A percentile compares a stretch with the other conserved stretches of the same genome.
Evolutionary conservation across 345 rosid species (phyloP).

Genomic region (Dipteronia dyeriana): DNA sequence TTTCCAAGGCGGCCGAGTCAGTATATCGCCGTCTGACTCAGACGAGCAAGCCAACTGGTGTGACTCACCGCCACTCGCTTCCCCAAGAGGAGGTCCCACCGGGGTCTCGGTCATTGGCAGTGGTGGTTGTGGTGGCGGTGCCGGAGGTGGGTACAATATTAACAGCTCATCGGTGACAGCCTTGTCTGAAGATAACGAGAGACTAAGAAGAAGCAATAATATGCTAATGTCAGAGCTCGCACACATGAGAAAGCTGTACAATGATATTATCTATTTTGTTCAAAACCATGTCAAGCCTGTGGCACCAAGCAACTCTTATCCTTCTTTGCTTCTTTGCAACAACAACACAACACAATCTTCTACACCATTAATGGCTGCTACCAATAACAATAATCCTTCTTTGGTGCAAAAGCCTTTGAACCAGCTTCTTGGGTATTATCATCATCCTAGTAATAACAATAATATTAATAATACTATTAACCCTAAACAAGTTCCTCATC

Average conservation of each 20-base stretch:
- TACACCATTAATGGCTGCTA: slow-evolving; percentile 29
- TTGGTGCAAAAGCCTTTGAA: slow-evolving; percentile 46
- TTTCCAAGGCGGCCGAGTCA: slow-evolving; percentile 50
- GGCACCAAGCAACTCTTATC: slow-evolving; percentile 56
- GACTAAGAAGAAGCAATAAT: slow-evolving; percentile 73
- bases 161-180: slow-evolving; percentile 48
- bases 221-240: slow-evolving; percentile 81
- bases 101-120: slow-evolving; percentile 20
- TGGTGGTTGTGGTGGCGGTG: slow-evolving; percentile 4
- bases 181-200: slow-evolving; percentile 78
- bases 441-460: slow-evolving; percentile 22
- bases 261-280: slow-evolving; percentile 86
- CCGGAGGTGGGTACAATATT: slow-evolving; percentile 23
- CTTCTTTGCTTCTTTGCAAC: slow-evolving; percentile 43
- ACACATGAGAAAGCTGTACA: slow-evolving; percentile 90
- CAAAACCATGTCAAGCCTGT: slow-evolving; percentile 92
- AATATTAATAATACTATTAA: background rate
- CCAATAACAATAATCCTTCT: slow-evolving; percentile 14
- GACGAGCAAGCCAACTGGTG: slow-evolving; percentile 67
- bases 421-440: slow-evolving; percentile 46
- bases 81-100: slow-evolving; percentile 32
- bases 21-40: slow-evolving; percentile 56
- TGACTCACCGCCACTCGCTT: slow-evolving; percentile 57
- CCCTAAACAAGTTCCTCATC: slow-evolving; percentile 17
- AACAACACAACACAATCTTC: slow-evolving; percentile 27